Conservation (phyloP, 1,284 basidiomycete species). For the Pseudozyma tsukubaensis region DNA sequence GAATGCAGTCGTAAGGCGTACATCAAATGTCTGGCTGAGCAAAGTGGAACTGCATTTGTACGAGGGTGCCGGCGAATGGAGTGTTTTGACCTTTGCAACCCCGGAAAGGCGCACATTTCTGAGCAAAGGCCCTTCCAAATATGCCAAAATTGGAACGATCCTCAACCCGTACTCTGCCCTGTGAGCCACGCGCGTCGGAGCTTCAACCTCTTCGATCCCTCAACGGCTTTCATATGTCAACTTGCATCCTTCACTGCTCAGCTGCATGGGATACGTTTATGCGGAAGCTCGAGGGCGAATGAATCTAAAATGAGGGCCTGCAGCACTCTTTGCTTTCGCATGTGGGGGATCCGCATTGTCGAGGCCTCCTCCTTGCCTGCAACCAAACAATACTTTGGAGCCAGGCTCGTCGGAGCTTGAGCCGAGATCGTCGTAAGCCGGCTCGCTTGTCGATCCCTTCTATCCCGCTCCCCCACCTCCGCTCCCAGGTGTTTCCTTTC, state of each 20-base stretch:
- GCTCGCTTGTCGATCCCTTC: too few species aligned
- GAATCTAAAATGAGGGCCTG: too few species aligned
- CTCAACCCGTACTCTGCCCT: constrained; percentile 2
- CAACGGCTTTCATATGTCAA: neutral
- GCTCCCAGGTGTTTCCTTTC: neutral
- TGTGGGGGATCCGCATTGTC: too few species aligned
- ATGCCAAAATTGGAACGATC: neutral
- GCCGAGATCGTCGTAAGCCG: too few species aligned
- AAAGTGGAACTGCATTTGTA: neutral
- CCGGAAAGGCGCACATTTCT: neutral
- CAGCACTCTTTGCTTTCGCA: neutral
- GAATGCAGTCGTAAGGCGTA: neutral
- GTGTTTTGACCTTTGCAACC: neutral
- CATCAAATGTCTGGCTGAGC: too few species aligned
- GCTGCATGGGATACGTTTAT: neutral
- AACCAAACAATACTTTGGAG: too few species aligned
- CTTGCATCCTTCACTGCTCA: neutral
- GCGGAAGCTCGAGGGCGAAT: neutral
- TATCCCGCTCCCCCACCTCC: too few species aligned
- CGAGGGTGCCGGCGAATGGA: neutral
- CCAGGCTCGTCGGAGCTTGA: too few species aligned
- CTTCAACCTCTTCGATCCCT: constrained; percentile 5
- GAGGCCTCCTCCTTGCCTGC: too few species aligned
- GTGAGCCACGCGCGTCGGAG: constrained; percentile 4
- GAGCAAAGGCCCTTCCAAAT: too few species aligned